These are phyloP conservation scores for Trametes cubensis DNA, from an alignment of 768 basidiomycete genomes.

Conservation along the genomic window DNA sequence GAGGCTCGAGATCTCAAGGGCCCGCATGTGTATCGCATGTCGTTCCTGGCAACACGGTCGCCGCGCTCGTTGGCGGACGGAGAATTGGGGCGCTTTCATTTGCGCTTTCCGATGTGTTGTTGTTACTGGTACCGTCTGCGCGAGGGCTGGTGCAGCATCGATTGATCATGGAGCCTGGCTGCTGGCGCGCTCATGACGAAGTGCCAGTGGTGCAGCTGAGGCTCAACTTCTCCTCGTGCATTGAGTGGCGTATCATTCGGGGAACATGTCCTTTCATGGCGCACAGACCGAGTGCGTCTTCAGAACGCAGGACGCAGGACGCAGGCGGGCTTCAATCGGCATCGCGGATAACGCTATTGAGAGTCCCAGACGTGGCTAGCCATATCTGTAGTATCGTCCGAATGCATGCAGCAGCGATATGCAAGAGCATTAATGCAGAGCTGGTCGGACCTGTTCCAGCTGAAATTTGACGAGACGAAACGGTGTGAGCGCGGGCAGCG, in stretches of 20 bases:
- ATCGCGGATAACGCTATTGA: too few relatives aligned
- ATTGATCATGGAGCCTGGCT: not conserved
- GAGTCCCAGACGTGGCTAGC: too few relatives aligned
- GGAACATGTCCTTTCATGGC: not conserved
- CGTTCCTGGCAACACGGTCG: not conserved
- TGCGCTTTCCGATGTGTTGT: too few relatives aligned
- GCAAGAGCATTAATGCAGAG: not conserved
- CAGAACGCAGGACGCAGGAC: too few relatives aligned
- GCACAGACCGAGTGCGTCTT: not conserved
- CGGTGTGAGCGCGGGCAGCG: not conserved
- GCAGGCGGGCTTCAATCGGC: too few relatives aligned
- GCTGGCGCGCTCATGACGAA: not conserved
- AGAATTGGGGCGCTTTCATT: not conserved
- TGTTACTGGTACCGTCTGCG: not conserved
- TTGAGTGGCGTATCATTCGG: conserved; percentile 3
- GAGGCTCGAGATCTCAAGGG: too few relatives aligned
- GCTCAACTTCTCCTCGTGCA: not conserved
- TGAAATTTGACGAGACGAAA: not conserved
- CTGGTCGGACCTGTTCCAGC: not conserved
- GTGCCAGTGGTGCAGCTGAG: too few relatives aligned
- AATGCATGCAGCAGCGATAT: not conserved
- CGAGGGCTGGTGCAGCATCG: not conserved
- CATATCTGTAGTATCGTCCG: not conserved
- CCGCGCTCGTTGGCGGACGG: not conserved
- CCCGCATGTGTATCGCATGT: not conserved